Conservation (phyloP, 257 asterid species). For the Cordia subcordata region DNA sequence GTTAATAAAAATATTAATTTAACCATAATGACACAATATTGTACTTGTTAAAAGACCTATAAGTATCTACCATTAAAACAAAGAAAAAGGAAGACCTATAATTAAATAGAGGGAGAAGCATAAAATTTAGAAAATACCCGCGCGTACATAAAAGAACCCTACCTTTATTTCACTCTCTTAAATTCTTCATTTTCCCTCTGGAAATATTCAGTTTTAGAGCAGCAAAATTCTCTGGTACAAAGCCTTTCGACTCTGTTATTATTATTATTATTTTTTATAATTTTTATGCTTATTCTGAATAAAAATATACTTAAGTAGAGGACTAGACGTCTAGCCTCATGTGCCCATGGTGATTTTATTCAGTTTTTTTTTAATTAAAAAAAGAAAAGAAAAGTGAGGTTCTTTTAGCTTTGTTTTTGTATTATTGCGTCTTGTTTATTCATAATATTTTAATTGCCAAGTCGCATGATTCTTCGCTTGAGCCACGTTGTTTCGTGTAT, state of each 20-base stretch:
- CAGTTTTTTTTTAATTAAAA: neutral
- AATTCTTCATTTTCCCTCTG: neutral
- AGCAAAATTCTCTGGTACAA: neutral
- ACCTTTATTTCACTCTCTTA: neutral
- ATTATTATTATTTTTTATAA: no score
- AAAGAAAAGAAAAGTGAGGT: neutral
- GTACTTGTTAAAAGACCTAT: no score
- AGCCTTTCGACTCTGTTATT: neutral
- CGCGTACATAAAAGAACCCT: neutral
- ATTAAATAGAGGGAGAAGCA: neutral
- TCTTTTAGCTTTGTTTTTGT: constrained; percentile 10
- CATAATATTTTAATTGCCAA: constrained; percentile 32
- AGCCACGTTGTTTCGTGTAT: constrained; percentile 49
- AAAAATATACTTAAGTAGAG: constrained; percentile 22
- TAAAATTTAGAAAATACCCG: neutral
- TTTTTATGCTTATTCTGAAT: constrained; percentile 1
- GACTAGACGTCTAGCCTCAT: constrained; percentile 30
- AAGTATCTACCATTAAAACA: no score
- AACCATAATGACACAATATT: no score
- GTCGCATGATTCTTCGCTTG: constrained; percentile 3
- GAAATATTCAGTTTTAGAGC: neutral
- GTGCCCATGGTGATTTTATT: constrained; percentile 42
- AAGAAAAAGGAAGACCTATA: no score
- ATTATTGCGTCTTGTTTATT: constrained; percentile 15
- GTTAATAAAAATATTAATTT: no score